phyloP scores from a whole-genome alignment of 176 grass and related monocot species.

The Rhipidocladum racemiflorum region DNA sequence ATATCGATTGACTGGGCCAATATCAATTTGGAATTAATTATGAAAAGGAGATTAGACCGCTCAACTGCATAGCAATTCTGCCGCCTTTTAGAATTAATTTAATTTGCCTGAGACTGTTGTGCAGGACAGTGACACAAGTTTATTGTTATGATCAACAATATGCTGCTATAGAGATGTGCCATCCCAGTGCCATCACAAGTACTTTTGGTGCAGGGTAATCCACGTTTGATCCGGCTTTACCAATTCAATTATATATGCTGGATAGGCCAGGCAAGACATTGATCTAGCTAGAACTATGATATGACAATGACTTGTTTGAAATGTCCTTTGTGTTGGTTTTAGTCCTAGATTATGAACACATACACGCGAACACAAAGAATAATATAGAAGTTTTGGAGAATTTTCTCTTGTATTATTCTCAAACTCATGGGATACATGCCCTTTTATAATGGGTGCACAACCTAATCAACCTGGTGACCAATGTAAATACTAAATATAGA shows the following conservation, averaged over 20 bases:
- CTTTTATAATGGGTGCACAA: no score
- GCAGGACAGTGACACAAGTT: constrained; percentile 19
- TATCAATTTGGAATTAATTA: neutral
- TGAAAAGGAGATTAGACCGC: constrained; percentile 30
- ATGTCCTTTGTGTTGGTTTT: neutral
- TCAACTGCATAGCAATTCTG: constrained; percentile 9
- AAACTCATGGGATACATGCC: no score
- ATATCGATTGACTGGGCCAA: neutral
- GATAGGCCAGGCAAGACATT: neutral
- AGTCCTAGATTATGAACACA: no score
- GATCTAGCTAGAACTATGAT: constrained; percentile 1
- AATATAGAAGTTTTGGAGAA: no score
- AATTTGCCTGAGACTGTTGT: neutral
- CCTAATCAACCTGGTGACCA: no score
- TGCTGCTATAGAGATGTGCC: neutral
- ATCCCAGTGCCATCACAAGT: neutral
- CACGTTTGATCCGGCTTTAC: neutral
- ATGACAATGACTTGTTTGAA: neutral
- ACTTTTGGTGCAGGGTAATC: neutral
- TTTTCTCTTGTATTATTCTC: no score
- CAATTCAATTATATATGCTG: neutral
- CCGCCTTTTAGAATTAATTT: constrained; percentile 19
- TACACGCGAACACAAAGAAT: no score
- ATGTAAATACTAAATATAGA: no score
- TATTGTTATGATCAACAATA: constrained; percentile 16